Evolutionary conservation across 2,329 filamentous ascomycete species (phyloP).

Genomic region (Graphilbum sp.): DNA sequence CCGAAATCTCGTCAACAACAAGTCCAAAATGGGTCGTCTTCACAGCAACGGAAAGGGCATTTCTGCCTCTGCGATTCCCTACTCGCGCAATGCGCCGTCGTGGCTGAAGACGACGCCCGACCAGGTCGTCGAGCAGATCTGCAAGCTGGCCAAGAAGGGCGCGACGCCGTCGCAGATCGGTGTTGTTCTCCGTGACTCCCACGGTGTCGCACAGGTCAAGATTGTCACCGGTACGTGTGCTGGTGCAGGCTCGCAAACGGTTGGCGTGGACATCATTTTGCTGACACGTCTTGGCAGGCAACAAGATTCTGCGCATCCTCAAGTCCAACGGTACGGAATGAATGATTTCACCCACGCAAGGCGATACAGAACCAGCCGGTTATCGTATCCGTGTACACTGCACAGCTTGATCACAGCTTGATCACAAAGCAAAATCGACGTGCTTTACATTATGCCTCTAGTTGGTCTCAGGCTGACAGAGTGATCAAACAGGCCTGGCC

Average conservation of each 20-base stretch:
- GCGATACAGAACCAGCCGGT: neutral
- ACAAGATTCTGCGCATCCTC: conserved; percentile 99
- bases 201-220: conserved; percentile 97
- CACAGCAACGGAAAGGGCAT: conserved; percentile 99
- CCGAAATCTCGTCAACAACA: neutral
- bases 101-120: conserved; percentile 99
- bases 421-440: neutral
- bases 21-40: conserved; percentile 77
- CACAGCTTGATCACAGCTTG: too few relatives aligned
- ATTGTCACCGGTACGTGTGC: conserved; percentile 77
- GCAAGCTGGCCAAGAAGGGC: conserved; percentile 98
- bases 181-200: conserved; percentile 94
- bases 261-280: conserved; percentile 4
- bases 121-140: conserved; percentile 98
- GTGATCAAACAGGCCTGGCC: conserved; percentile 89
- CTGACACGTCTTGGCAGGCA: conserved; percentile 48
- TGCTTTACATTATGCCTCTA: conserved; percentile 66
- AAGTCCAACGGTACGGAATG: conserved; percentile 84
- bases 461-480: conserved; percentile 84
- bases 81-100: conserved; percentile 80
- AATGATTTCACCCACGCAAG: conserved; percentile 11
- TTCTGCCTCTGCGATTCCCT: conserved; percentile 85
- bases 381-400: too few relatives aligned
- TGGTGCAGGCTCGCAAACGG: too few relatives aligned
- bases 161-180: conserved; percentile 97